Base-by-base conservation (phyloP, 768 basidiomycete species). In the Termitomyces sp. region DNA sequence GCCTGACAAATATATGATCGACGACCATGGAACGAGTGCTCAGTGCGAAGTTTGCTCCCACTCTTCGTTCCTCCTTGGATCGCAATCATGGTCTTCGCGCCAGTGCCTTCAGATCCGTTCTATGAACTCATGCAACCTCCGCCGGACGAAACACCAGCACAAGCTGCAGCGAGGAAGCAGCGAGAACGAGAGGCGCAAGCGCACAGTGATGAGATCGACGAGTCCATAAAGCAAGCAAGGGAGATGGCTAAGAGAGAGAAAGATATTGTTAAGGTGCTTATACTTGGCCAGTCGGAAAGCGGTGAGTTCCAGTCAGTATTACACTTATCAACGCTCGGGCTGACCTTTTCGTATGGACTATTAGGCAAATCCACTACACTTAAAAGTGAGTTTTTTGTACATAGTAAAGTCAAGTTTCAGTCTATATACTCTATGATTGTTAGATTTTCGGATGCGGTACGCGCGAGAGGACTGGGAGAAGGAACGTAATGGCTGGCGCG, bases 381-480 rank as follows among this genome's bases (percentile, higher is more conserved):
- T 44, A 86, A 86, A 72, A 86, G 84, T 84, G 62, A 24, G 79
- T 39, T 47, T 37, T 39, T 6, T 45, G 20, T 45, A 61, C 15
- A 47, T 39, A 22, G 16, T 33, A 31, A 24, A 41, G 20, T 6
- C 5, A 12, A 2, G 20, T 16, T 15, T 39, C 18, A 12, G 6
- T 31, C 18, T 6, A 33, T 52, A 16, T 44, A 28, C 5, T 29
- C 1, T 13, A 4, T 41, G 36, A 18, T 8, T 51, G 28, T 18
- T 53, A 90, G 88, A 89, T 70, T 88, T 90, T 63, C 87, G 87
- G 57, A 82, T 90, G 77, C 78, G 79, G 41, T 90, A 83, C 67
- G 81, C 85, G 6, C 74, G 72, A 29, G 74, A 77, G 1, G 82
- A 83, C 58, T 90, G 87, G 86, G 75, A 76, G 52, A 73, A 75